Base-by-base conservation (phyloP, 2,329 filamentous ascomycete species). In the Fonsecaea nubica region DNA sequence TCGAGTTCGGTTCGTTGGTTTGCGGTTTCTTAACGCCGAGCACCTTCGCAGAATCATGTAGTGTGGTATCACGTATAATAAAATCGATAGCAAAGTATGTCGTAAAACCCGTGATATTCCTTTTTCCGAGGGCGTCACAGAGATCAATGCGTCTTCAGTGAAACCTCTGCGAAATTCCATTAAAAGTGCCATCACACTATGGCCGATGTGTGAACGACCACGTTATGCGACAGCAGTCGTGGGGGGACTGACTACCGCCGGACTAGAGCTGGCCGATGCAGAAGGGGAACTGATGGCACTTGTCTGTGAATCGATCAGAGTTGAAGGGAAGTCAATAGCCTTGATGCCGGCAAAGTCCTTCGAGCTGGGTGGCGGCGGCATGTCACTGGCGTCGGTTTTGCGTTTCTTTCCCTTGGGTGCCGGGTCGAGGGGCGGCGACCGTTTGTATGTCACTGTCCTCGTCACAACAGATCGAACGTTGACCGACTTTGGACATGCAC, bases 361-460 rank as follows among this genome's bases (percentile, higher is more conserved):
- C 21, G 58, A 42, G 50, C 55, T 50, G n/a, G 65, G 53, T 1
- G 69, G 69, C 18, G 69, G 69, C 12, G 67, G 69, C 65, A 70
- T 69, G 21, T 60, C 64, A 2, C 61, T 38, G n/a, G 56, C 50
- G 45, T 67, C 60, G 8, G 88, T 79, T 83, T 92, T 96, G 81
- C 93, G 90, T 81, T 93, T 88, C 86, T 97, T 98, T 71, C 93
- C 93, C 78, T 93, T 93, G 7, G 93, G 94, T 42, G 93, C 92
- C 30, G 93, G 92, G 71, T 93, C 91, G 81, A 98, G 92, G 71
- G 89, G 85, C 68, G 76, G 85, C 76, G 90, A 77, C 61, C 83
- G 80, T 74, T 92, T 96, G 79, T 96, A 97, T 48, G 92, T 97
- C 66, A 97, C 92, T 15, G 93, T 97, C 72, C 93, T 87, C n/a